Evolutionary conservation across 2,329 filamentous ascomycete genomes (phyloP), one percentile per base, ranked within the genome.

Genomic region (Fusarium sp.): DNA sequence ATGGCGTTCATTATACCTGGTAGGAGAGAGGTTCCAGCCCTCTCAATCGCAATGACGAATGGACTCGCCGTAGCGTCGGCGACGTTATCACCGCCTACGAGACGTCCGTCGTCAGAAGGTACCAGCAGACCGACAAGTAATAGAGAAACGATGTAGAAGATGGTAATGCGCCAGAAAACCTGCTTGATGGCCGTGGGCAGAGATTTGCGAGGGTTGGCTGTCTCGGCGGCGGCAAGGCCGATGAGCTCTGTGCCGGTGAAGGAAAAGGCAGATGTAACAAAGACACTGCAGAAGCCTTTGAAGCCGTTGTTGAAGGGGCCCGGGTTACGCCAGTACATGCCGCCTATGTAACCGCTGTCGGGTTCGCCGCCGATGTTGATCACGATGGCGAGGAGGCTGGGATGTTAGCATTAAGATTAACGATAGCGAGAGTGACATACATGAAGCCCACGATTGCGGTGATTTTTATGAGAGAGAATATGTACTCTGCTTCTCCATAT

Each of bases 1-100:
- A 97, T 92, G n/a, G 88, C 89, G 78, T 98, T 97, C 91, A 97
- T 96, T 56, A 97, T 86, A 1, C 92, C 94, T 1, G 93, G 93
- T 3, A 97, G 86, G 2, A 90, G 89, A 24, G 87, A 81, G 71
- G 97, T 96, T 5, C 92, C 91, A 2, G 94, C 93, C 65, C 93
- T 91, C 70, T 91, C 84, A 71, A 97, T 96, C 65, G 94, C 93
- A 73, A 97, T 96, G 71, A 97, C 94, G 76, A 97, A 97, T 1
- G 95, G 95, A 4, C 93, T 97, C 1, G 93, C 91, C 14, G 88
- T 88, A 26, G 90, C 87, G 74, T 94, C 88, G 46, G 86, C 86
- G 17, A 82, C 82, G 47, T 78, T 81, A 49, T 84, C 83, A 24
- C 81, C 82, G 4, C 80, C 79, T 20, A 94, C 82, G 0, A 97